These are phyloP conservation scores for Beverwykella pulmonaria DNA, from an alignment of 495 filamentous ascomycete genomes.

Conservation along the genomic window DNA sequence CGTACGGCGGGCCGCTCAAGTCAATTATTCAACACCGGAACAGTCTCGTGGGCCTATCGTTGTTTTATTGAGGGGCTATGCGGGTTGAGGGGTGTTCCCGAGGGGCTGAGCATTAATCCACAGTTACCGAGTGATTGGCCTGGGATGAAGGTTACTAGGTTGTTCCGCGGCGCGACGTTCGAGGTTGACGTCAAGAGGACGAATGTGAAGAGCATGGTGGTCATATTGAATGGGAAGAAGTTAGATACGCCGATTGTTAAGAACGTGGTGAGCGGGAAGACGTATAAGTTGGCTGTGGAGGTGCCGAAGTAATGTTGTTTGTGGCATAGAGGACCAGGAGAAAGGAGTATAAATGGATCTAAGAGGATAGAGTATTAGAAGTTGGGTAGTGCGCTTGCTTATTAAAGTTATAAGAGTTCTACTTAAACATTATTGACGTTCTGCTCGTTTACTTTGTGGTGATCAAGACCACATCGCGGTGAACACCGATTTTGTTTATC, in stretches of 20 bases:
- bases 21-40: conserved; percentile 62
- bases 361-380: neutral
- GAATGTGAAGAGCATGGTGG: conserved; percentile 51
- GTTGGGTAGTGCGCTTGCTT: neutral
- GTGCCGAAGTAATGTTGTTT: conserved; percentile 12
- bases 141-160: conserved; percentile 52
- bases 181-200: conserved; percentile 50
- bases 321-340: neutral
- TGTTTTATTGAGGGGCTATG: conserved; percentile 58
- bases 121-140: conserved; percentile 56
- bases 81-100: conserved; percentile 53
- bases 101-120: conserved; percentile 52
- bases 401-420: no score
- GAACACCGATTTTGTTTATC: no score
- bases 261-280: conserved; percentile 12
- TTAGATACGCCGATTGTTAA: conserved; percentile 13
- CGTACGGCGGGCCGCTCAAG: conserved; percentile 58
- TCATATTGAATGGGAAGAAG: conserved; percentile 33
- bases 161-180: conserved; percentile 57
- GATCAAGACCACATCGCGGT: no score
- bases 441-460: no score
- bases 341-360: neutral
- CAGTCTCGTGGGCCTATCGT: conserved; percentile 59
- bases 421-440: no score
- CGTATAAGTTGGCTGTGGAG: conserved; percentile 16